Evolutionary conservation across 495 filamentous ascomycete genomes (phyloP).

Genomic region (Annulohypoxylon nitens): DNA sequence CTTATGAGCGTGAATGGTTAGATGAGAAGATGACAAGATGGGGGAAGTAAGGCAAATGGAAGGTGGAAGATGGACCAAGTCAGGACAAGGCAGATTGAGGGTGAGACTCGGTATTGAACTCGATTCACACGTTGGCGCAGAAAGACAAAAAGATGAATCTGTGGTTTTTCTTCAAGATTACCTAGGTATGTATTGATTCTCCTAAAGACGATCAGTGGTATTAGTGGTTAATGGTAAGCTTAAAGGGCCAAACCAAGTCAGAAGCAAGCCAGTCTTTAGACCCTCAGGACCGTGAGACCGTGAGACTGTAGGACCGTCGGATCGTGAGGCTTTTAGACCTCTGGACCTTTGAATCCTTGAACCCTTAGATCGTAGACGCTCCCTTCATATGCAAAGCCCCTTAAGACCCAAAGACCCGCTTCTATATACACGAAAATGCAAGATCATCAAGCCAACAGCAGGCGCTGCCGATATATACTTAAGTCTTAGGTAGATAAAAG

Average conservation of each 20-base stretch:
- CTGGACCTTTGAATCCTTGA: no score
- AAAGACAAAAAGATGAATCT: not conserved
- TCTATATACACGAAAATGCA: constrained; percentile 23
- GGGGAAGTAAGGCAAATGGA: not conserved
- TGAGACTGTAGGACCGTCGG: no score
- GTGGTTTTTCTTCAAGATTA: not conserved
- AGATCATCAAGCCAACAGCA: constrained; percentile 15
- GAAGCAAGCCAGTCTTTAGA: not conserved
- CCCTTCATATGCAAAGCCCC: not conserved
- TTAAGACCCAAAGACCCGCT: constrained; percentile 12
- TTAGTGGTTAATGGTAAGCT: not conserved
- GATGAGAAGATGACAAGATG: not conserved
- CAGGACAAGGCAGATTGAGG: not conserved
- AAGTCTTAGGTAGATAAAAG: not conserved
- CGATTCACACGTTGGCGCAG: constrained; percentile 11
- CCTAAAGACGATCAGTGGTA: constrained; percentile 16
- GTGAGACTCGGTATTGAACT: not conserved
- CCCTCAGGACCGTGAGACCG: no score
- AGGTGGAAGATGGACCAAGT: not conserved
- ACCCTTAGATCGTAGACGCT: not conserved
- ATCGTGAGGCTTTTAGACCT: no score
- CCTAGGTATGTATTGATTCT: not conserved
- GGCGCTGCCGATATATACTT: not conserved
- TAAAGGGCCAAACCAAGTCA: constrained; percentile 2
- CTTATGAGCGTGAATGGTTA: not conserved